Evolutionary conservation across 179 eudicot species (phyloP), one percentile per base, ranked within the genome.

Genomic region (Silene noctiflora): DNA sequence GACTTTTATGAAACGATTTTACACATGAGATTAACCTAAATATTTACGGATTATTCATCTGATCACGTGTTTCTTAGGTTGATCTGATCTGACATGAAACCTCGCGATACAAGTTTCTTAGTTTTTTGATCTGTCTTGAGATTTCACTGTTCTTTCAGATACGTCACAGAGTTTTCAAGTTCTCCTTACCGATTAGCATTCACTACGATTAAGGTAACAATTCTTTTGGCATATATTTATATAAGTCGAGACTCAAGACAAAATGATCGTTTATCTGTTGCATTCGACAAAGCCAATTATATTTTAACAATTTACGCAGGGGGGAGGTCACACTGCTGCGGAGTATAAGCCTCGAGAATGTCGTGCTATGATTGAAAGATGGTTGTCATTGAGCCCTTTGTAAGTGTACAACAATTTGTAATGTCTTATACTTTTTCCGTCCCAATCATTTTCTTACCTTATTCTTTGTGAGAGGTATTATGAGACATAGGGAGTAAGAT

Each of bases 291-390:
- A 17, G 59, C 20, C 20, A 14, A 55, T 12, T n/a, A 33, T 29
- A 14, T 22, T 4, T 69, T 11, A 44, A 69, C 73, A 3, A 12
- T 46, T 1, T 44, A 27, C 13, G 16, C 2, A 71, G 76, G 76
- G 69, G 1, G 76, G 76, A 39, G 35, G 68, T 13, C 76, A 73
- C 13, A 22, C 55, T 17, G 71, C 77, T 27, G 62, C 77, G 6
- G 71, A 65, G 46, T 19, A 24, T 48, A 64, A 48, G 44, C 77
- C 71, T 48, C 39, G 31, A 48, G 63, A 75, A 75, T 46, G 63
- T 31, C 46, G 42, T 65, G 77, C 77, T 2, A 75, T 75, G 77
- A 9, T 75, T 5, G 71, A 75, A n/a, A 48, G 77, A 16, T 75
- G 77, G 77, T 48, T 75, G 13, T 46, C 62, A 4, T 65, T 51